Evolutionary conservation across 306 rosid species (phyloP), one percentile per base, ranked within the genome.

Genomic region (Prunus persica): DNA sequence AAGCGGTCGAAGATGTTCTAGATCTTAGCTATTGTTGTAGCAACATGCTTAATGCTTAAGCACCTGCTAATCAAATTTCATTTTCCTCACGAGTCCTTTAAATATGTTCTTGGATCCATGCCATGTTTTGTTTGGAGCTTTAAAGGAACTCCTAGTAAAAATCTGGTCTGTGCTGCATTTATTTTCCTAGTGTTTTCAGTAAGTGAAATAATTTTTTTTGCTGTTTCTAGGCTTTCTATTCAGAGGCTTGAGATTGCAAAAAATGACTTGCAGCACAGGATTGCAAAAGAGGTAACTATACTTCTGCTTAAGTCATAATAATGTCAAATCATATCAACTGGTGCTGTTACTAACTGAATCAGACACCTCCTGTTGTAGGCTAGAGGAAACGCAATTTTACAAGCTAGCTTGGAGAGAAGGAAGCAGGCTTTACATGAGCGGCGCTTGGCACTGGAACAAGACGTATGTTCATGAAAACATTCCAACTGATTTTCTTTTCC

Each of bases 371-470:
- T 69, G 28, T 77, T 84, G 56, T 75, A 96, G 99, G 97, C 99
- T 67, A 91, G 99, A 85, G 99, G 97, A 85, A 96, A 96, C 85
- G 99, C 97, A 73, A 91, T 92, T 86, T 83, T 96, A 85, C 99
- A 96, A 84, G 99, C 98, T 80, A 92, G 99, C 89, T 87, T 96
- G 81, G 99, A 96, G 82, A 91, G 99, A 91, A 91, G 98, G 85
- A 96, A 96, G 85, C 98, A 96, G 81, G 99, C 99, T 83, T 82
- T 96, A 91, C 99, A 96, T 75, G 99, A 96, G 84, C 86, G 98
- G 75, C 98, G 99, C 65, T 76, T 96, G 87, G 99, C 98, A 72
- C 98, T 96, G 79, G 99, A 96, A 65, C 99, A 96, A 88, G 98
- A 96, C 85, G 99, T 96, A 91, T 58, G 78, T 62, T 76, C 47